Conservation (phyloP, 768 basidiomycete species). For the Russula sp. region DNA sequence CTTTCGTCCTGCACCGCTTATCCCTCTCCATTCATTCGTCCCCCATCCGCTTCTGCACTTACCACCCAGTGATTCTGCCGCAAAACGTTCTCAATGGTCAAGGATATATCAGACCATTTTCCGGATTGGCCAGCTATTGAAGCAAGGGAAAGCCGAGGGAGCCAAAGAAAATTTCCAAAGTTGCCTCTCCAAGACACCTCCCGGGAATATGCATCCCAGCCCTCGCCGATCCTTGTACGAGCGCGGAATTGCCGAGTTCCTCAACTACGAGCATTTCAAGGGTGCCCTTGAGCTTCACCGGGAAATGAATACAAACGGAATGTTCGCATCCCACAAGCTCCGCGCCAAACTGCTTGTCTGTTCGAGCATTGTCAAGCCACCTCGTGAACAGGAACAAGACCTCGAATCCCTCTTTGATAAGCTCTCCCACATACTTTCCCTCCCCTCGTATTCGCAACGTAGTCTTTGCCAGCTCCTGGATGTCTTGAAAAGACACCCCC, state of each 20-base stretch:
- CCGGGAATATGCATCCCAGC: not conserved
- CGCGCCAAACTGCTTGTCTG: conserved; percentile 43
- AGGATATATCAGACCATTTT: not conserved
- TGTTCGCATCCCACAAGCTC: conserved; percentile 40
- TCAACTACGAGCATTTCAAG: conserved; percentile 40
- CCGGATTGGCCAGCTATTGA: not conserved
- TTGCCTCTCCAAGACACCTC: not conserved
- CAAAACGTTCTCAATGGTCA: not conserved
- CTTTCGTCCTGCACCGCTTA: not conserved
- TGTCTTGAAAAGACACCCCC: conserved; percentile 20
- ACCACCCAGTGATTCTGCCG: too few species aligned
- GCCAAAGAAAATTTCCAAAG: conserved; percentile 1
- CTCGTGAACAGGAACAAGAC: conserved; percentile 29
- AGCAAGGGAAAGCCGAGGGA: conserved; percentile 1
- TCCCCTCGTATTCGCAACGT: conserved; percentile 29
- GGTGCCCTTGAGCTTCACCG: conserved; percentile 44
- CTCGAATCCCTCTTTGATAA: conserved; percentile 27
- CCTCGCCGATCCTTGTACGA: conserved; percentile 36
- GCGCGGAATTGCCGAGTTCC: conserved; percentile 42
- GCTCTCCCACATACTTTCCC: conserved; percentile 32
- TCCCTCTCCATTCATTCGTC: not conserved
- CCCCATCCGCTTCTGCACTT: not conserved
- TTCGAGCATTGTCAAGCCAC: conserved; percentile 34
- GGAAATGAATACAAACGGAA: conserved; percentile 43
- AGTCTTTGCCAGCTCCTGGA: conserved; percentile 40